Evolutionary conservation across 768 basidiomycete genomes (phyloP), one percentile per base, ranked within the genome.

Genomic region (Mycena polygramma): DNA sequence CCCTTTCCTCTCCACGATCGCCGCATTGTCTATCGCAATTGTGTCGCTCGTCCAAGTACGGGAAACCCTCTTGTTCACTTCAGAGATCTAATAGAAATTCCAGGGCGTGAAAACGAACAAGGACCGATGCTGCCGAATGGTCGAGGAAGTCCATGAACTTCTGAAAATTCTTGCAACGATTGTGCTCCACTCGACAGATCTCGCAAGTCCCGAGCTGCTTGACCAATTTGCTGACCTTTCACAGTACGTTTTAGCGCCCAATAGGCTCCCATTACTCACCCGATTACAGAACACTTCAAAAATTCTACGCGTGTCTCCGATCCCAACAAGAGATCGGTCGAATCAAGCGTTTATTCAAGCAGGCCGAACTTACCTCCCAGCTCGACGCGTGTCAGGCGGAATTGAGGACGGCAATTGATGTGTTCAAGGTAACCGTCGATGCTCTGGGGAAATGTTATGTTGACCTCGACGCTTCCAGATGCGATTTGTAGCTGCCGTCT

Each of bases 301-400:
- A 61, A 49, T 48, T 61, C 35, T 26, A 61, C 20, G 48, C 48
- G 19, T 61, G 46, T 61, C 39, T 61, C 22, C 48, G 39, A 10
- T 61, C 59, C 7, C 59, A 61, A 19, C 24, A 61, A 48, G 59
- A 61, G 19, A 48, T 61, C 59, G 30, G 59, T 9, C 19, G 11
- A 49, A 39, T 61, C 13, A 61, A 36, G 20, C 45, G 59, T 6
- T 51, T 61, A 5, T 61, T 61, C 35, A 61, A 49, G 46, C 59
- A 61, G 24, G 24, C 14, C 24, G 59, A 61, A 10, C 7, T 61
- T 35, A 51, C 59, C 26, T 17, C 14, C 26, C 59, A 61, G 19
- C 59, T 61, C 46, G 35, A 46, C n/a, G n/a, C 35, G 17, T 61
- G 59, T 22, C 45, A 61, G 17, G 48, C 30, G 26, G 59, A 51